Evolutionary conservation across 306 rosid species (phyloP), one percentile per base, ranked within the genome.

Genomic region (Cucumis hystrix): DNA sequence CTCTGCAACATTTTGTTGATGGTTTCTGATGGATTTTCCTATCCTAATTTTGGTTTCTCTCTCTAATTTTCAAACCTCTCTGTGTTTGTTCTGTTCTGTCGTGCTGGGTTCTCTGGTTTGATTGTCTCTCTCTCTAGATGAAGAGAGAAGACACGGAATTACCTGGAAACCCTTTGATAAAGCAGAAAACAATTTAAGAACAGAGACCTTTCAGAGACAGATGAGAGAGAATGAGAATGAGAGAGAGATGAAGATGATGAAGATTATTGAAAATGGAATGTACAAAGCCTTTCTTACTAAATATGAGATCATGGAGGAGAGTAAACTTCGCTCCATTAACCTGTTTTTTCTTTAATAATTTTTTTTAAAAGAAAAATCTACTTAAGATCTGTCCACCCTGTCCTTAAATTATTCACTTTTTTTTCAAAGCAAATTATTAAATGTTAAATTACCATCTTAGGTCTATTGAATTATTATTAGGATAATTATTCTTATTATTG

Each of bases 241-340:
- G 60, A 72, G 33, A 25, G 77, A 41, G 55, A 20, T 0, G n/a
- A 10, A 23, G 5, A n/a, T n/a, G 23, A 41, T 3, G 10, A 68
- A 45, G 37, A 13, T 8, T 17, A 49, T 23, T 45, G 59, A 45
- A 54, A 70, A 70, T 45, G 87, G 85, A 86, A 65, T 80, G 79
- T 45, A 85, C 59, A 82, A 84, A 2, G 6, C 21, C 77, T 75
- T 77, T 78, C 87, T 81, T 73, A 33, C 77, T 52, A 79, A 75
- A 86, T 80, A 83, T 87, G 91, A 79, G 86, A 86, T 88, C 81
- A 88, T 90, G 98, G 98, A 87, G 84, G 90, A 85, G 98, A 90
- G 97, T 81, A 89, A 94, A 85, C 57, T 79, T 87, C 97, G 96
- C 85, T 80, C 70, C 60, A 80, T 56, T 83, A 85, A 78, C 75